Percentiles rank a stretch among this genome's conserved stretches.
Evolutionary conservation across 2,329 filamentous ascomycete genomes (phyloP).

Genomic region (Aspergillus sp.): DNA sequence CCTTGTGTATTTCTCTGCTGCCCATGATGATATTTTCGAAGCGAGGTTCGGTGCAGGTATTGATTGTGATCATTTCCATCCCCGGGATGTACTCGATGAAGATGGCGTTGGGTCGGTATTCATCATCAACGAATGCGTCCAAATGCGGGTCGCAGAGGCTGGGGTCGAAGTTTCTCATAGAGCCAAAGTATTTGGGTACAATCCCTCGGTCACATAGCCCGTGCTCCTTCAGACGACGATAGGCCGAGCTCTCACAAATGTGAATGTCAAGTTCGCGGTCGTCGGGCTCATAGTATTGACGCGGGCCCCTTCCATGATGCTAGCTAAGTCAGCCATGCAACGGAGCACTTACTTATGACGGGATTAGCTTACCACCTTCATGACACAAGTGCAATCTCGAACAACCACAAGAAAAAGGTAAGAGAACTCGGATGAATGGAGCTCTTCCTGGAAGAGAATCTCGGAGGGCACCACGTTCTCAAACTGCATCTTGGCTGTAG

Average conservation of each 20-base stretch:
- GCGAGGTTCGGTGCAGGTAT: constrained; percentile 9
- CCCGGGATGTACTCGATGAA: constrained; percentile 18
- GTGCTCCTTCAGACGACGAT: constrained; percentile 5
- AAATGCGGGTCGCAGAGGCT: constrained; percentile 9
- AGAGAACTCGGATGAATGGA: constrained; percentile 10
- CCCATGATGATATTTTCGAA: constrained; percentile 9
- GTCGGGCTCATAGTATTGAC: constrained; percentile 4
- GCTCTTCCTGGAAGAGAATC: constrained; percentile 12
- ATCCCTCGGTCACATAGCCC: constrained; percentile 10
- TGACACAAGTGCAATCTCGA: constrained; percentile 11
- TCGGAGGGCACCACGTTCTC: constrained; percentile 1
- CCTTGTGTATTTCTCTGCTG: constrained; percentile 14
- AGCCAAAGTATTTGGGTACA: constrained; percentile 9
- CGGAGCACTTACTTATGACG: background rate
- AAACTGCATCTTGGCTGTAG: background rate
- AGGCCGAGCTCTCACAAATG: constrained; percentile 8
- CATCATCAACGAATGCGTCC: constrained; percentile 11
- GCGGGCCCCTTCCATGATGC: constrained; percentile 11
- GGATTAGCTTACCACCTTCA: constrained; percentile 20
- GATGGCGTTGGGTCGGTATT: constrained; percentile 15
- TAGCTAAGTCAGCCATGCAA: background rate
- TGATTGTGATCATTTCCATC: constrained; percentile 7
- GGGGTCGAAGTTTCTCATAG: constrained; percentile 10
- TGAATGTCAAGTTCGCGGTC: constrained; percentile 8
- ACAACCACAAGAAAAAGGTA: constrained; percentile 16